phyloP scores from a whole-genome alignment of 202 grass and related monocot species.

The Schoenoplectus triqueter region DNA sequence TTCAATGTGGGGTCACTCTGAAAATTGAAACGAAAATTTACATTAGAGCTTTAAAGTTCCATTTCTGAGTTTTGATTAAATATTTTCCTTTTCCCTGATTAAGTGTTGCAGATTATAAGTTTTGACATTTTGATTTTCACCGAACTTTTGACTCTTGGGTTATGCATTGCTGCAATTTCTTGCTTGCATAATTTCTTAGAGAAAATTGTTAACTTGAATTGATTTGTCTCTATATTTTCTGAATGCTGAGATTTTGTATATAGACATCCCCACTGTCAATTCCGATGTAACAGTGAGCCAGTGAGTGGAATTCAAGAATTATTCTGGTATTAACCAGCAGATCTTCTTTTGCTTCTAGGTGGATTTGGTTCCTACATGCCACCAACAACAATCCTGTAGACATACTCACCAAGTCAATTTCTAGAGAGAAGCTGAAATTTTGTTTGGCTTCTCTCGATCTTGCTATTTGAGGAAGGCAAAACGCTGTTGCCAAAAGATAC shows the following conservation, averaged over 20 bases:
- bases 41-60: neutral
- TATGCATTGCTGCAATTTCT: neutral
- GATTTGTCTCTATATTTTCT: neutral
- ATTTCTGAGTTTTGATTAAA: neutral
- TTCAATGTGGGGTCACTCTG: neutral
- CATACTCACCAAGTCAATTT: too few species aligned
- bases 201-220: neutral
- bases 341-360: slow-evolving; percentile 43
- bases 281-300: neutral
- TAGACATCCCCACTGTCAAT: neutral
- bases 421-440: too few species aligned
- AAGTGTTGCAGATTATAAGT: neutral
- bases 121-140: slow-evolving; percentile 8
- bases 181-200: neutral
- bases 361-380: slow-evolving; percentile 83
- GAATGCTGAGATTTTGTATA: slow-evolving; percentile 6
- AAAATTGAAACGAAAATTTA: slow-evolving; percentile 15
- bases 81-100: neutral
- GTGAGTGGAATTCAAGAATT: neutral
- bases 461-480: too few species aligned
- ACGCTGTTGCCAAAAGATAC: too few species aligned
- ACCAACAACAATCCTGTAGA: too few species aligned
- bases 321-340: neutral
- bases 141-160: neutral
- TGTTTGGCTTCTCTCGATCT: too few species aligned